These are phyloP conservation scores for Bruguiera sexangula DNA, from an alignment of 345 rosid species.

Conservation along the genomic window DNA sequence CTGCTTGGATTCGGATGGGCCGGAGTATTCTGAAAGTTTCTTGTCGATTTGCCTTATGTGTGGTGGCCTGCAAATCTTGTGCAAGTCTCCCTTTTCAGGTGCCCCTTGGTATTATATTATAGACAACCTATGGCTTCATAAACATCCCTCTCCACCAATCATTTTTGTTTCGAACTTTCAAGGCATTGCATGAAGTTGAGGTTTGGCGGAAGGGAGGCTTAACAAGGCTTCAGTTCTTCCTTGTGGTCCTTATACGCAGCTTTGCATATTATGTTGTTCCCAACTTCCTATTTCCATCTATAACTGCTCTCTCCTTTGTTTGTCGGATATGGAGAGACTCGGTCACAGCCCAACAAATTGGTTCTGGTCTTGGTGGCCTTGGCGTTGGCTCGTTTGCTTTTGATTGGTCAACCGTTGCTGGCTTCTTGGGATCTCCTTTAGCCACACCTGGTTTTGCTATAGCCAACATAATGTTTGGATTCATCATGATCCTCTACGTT, in stretches of 20 bases:
- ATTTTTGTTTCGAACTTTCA: constrained; percentile 10
- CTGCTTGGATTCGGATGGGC: constrained; percentile 51
- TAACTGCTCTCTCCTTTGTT: constrained; percentile 40
- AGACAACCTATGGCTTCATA: background rate
- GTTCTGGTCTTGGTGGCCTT: constrained; percentile 39
- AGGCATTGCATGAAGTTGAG: constrained; percentile 53
- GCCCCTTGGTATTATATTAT: background rate
- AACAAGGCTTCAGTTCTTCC: constrained; percentile 52
- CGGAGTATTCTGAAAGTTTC: constrained; percentile 37
- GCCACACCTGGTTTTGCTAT: constrained; percentile 26
- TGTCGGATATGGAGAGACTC: constrained; percentile 50
- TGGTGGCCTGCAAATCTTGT: constrained; percentile 52
- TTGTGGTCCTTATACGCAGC: constrained; percentile 41
- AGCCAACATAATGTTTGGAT: constrained; percentile 6
- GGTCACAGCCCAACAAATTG: constrained; percentile 42
- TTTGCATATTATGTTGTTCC: constrained; percentile 51
- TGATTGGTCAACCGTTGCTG: constrained; percentile 40
- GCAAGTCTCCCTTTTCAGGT: constrained; percentile 54
- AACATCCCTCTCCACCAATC: background rate
- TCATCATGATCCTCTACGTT: constrained; percentile 20
- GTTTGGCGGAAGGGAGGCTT: constrained; percentile 18
- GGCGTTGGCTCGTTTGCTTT: constrained; percentile 43
- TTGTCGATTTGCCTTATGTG: constrained; percentile 48
- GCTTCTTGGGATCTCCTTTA: constrained; percentile 36
- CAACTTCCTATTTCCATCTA: constrained; percentile 39